Evolutionary conservation across 2,329 filamentous ascomycete species (phyloP).

Genomic region (Arthrobotrys musiformis): DNA sequence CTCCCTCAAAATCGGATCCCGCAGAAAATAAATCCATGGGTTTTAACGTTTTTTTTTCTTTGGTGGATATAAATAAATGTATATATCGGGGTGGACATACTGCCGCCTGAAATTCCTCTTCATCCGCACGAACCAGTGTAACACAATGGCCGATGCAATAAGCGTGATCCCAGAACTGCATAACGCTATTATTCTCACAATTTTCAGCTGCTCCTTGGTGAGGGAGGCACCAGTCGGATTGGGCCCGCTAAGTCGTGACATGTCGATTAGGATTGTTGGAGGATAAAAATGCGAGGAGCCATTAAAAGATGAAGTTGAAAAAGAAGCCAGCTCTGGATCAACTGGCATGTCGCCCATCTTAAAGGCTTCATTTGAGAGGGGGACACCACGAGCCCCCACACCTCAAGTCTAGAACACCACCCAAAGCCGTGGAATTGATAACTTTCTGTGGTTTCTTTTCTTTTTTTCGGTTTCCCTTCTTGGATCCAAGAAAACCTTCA

Average conservation of each 20-base stretch:
- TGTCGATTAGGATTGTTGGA: conserved; percentile 37
- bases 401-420: conserved; percentile 43
- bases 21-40: neutral
- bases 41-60: neutral
- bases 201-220: conserved; percentile 42
- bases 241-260: conserved; percentile 44
- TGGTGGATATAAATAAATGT: too few relatives aligned
- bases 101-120: conserved; percentile 78
- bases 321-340: conserved; percentile 49
- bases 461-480: conserved; percentile 11
- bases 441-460: conserved; percentile 21
- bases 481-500: conserved; percentile 38
- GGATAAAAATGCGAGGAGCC: conserved; percentile 23
- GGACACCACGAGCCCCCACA: conserved; percentile 50
- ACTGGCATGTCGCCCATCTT: conserved; percentile 55
- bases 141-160: conserved; percentile 56
- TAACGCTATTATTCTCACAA: conserved; percentile 45
- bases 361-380: conserved; percentile 55
- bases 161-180: conserved; percentile 39
- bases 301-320: conserved; percentile 30
- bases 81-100: conserved; percentile 65
- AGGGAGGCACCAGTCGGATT: conserved; percentile 36
- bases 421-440: conserved; percentile 43
- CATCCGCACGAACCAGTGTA: conserved; percentile 79
- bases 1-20: conserved; percentile 17